Percentiles rank a stretch among this genome's conserved stretches.
These are phyloP conservation scores for Sphaerosporella brunnea DNA, from an alignment of 495 filamentous ascomycete species.

Conservation along the genomic window DNA sequence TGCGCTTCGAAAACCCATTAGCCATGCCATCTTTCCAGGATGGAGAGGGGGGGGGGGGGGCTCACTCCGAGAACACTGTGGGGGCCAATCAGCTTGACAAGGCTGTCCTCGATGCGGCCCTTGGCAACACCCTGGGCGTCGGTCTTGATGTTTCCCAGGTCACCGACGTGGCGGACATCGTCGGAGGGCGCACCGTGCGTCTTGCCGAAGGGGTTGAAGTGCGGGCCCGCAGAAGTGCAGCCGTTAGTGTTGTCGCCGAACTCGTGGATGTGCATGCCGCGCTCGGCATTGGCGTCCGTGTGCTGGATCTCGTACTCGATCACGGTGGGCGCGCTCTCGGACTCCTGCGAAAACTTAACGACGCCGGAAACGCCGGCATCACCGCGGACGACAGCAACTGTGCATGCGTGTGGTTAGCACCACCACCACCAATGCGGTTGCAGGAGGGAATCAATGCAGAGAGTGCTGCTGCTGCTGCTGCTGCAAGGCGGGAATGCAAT, in stretches of 20 bases:
- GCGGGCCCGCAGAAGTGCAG: slow-evolving; percentile 91
- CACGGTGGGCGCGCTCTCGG: slow-evolving; percentile 62
- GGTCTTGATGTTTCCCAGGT: slow-evolving; percentile 91
- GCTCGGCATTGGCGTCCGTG: slow-evolving; percentile 84
- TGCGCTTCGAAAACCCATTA: slow-evolving; percentile 44
- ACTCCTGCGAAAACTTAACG: slow-evolving; percentile 83
- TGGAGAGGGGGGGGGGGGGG: too few species aligned
- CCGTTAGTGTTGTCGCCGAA: slow-evolving; percentile 99
- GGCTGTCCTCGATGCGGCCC: slow-evolving; percentile 54
- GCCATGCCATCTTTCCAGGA: background rate
- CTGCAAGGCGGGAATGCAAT: background rate
- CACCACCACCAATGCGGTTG: background rate
- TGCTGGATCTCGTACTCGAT: slow-evolving; percentile 83
- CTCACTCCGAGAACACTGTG: slow-evolving; percentile 89
- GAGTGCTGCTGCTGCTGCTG: background rate
- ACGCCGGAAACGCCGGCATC: slow-evolving; percentile 84
- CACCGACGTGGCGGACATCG: slow-evolving; percentile 78
- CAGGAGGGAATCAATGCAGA: background rate
- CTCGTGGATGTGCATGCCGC: slow-evolving; percentile 94
- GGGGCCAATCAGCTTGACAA: slow-evolving; percentile 85
- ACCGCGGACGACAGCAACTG: slow-evolving; percentile 91
- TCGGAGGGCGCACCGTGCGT: slow-evolving; percentile 76
- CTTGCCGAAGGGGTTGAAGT: slow-evolving; percentile 93
- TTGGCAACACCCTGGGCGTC: slow-evolving; percentile 75
- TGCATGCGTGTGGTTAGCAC: too few species aligned